Percentiles rank a stretch among this genome's conserved stretches.
Conservation (phyloP, 768 basidiomycete genomes). For the Boletus subparvulus region DNA sequence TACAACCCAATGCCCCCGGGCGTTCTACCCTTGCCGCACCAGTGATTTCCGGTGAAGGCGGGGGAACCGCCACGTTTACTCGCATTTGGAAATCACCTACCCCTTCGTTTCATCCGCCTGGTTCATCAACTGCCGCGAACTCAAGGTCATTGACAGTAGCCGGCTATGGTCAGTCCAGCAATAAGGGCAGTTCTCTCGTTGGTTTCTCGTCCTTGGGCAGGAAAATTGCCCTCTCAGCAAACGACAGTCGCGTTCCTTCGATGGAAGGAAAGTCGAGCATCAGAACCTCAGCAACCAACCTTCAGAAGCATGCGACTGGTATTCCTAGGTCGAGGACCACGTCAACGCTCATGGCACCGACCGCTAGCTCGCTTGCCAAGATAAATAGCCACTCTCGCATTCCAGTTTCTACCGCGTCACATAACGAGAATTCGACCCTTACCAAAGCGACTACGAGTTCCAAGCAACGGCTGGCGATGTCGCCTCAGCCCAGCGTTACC, state of each 20-base stretch:
- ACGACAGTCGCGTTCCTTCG: conserved; percentile 25
- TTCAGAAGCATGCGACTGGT: conserved; percentile 5
- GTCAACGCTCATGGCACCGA: conserved; percentile 67
- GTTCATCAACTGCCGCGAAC: conserved; percentile 12
- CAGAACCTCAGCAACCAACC: conserved; percentile 2
- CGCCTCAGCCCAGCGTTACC: conserved; percentile 17
- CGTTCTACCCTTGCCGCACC: conserved; percentile 18
- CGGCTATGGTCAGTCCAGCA: conserved; percentile 17
- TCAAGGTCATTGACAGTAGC: conserved; percentile 16
- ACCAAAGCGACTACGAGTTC: conserved; percentile 8
- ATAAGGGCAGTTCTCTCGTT: conserved; percentile 14
- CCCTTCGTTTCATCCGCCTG: conserved; percentile 13
- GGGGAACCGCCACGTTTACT: conserved; percentile 9
- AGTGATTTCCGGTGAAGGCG: conserved; percentile 3
- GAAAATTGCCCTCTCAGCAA: conserved; percentile 28
- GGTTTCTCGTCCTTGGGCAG: conserved; percentile 42
- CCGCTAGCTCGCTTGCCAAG: conserved; percentile 75
- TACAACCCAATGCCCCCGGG: background rate
- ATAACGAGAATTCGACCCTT: conserved; percentile 14
- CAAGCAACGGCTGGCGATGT: conserved; percentile 14
- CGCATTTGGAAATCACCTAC: conserved; percentile 23
- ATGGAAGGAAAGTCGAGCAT: conserved; percentile 29
- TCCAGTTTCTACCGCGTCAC: conserved; percentile 19
- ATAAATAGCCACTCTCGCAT: conserved; percentile 28
- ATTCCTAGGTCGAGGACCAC: conserved; percentile 31